A percentile compares a stretch with the other conserved stretches of the same genome.
These are phyloP conservation scores for Cyamopsis tetragonoloba DNA, from an alignment of 306 rosid species.

Conservation along the genomic window DNA sequence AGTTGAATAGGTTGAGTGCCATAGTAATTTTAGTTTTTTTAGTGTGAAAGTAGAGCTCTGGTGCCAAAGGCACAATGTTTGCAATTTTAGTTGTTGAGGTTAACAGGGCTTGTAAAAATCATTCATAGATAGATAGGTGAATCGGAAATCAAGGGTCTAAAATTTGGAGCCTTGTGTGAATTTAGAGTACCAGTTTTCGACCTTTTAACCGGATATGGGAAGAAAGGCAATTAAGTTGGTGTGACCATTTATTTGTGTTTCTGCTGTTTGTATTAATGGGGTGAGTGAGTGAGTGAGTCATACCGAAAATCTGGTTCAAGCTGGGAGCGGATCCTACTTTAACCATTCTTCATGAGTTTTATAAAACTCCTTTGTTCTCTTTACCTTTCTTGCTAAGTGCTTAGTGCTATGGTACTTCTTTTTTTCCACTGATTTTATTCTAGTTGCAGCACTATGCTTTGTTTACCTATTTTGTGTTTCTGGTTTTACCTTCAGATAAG, in stretches of 20 bases:
- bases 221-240: conserved; percentile 27
- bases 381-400: background rate
- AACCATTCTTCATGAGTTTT: conserved; percentile 25
- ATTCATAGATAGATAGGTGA: conserved; percentile 41
- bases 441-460: background rate
- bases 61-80: conserved; percentile 37
- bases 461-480: background rate
- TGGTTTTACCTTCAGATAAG: too few species aligned
- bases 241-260: conserved; percentile 39
- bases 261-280: conserved; percentile 29
- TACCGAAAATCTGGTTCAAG: conserved; percentile 40
- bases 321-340: conserved; percentile 55
- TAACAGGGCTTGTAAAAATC: conserved; percentile 14
- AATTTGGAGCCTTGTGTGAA: conserved; percentile 54
- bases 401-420: background rate
- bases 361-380: background rate
- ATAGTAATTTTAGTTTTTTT: conserved; percentile 1
- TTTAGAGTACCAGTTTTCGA: conserved; percentile 49
- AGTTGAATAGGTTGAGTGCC: conserved; percentile 36
- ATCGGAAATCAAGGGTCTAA: conserved; percentile 46
- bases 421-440: background rate
- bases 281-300: conserved; percentile 17
- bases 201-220: conserved; percentile 77
- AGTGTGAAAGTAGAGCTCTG: conserved; percentile 24
- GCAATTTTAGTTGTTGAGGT: conserved; percentile 32